Conservation (phyloP, 306 rosid species). For the Datisca glomerata region DNA sequence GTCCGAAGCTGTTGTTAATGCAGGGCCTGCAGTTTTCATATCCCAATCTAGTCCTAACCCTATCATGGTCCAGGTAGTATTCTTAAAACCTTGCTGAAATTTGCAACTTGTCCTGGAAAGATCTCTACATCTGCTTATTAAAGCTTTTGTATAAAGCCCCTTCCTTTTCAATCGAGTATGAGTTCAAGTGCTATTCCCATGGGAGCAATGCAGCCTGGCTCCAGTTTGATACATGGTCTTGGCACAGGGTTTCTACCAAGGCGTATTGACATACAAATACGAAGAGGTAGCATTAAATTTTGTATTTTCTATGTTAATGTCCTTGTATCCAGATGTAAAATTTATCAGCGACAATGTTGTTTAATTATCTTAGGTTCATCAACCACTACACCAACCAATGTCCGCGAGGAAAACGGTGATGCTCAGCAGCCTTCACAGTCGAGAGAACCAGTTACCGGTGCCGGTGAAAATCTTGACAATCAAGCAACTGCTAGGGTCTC, state of each 20-base stretch:
- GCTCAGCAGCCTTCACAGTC: constrained; percentile 40
- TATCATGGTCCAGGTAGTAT: constrained; percentile 87
- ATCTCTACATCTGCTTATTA: constrained; percentile 27
- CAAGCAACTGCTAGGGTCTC: constrained; percentile 40
- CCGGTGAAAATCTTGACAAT: constrained; percentile 37
- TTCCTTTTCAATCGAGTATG: constrained; percentile 71
- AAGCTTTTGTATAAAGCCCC: constrained; percentile 57
- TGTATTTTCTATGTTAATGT: too few species aligned
- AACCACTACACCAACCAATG: constrained; percentile 33
- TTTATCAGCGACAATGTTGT: too few species aligned
- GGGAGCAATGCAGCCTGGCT: constrained; percentile 56
- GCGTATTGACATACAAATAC: constrained; percentile 93
- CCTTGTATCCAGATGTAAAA: too few species aligned
- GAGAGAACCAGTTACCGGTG: constrained; percentile 35
- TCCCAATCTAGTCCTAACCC: constrained; percentile 87
- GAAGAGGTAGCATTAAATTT: constrained; percentile 47
- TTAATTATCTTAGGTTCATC: constrained; percentile 41
- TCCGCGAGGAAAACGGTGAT: constrained; percentile 46
- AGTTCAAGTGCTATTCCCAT: constrained; percentile 67
- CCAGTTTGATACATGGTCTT: constrained; percentile 55
- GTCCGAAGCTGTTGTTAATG: constrained; percentile 93
- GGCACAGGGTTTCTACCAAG: constrained; percentile 65
- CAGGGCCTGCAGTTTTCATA: constrained; percentile 95
- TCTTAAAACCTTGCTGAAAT: not conserved
- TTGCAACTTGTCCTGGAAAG: constrained; percentile 6